Evolutionary conservation across 2,329 filamentous ascomycete genomes (phyloP), one percentile per base, ranked within the genome.

Genomic region (Corinectria fuckeliana): DNA sequence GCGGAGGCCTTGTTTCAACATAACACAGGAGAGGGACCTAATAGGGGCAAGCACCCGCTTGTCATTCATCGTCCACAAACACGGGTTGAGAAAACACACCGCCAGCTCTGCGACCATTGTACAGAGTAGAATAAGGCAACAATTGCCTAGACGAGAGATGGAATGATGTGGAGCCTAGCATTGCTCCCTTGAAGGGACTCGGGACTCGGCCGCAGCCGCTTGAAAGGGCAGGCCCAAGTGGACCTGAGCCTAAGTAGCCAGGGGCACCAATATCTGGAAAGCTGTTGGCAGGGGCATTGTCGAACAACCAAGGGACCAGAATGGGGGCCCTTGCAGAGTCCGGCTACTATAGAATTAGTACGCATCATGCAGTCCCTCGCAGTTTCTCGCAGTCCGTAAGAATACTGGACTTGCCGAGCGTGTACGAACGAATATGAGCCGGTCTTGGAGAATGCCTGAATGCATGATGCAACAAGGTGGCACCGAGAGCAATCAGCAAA

Each of bases 1-100:
- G 61, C 16, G 39, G 38, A n/a, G n/a, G 20, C 25, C 39, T 28
- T 49, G 39, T 60, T 58, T 58, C 57, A 56, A 34, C 49, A 32
- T 41, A 38, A 21, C 28, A 47, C 48, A 52, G 38, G n/a, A 18
- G 11, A 26, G 18, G 23, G 41, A 44, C 23, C 8, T 11, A n/a
- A 14, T 36, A 14, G 16, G 16, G 36, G 20, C n/a, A 26, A 30
- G 10, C 10, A 20, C 16, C n/a, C 28, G 20, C 18, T 21, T 7
- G 25, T n/a, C 14, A 9, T 28, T 28, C 18, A 1, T 3, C 14
- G 4, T 18, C 4, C 25, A 28, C 18, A 38, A 11, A 20, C 16
- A 16, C 8, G 21, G 14, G n/a, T 25, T 21, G 26, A 32, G 8
- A n/a, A n/a, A n/a, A n/a, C n/a, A n/a, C n/a, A n/a, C n/a, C n/a